A percentile compares a stretch with the other conserved stretches of the same genome.
These are phyloP conservation scores for Porcisia deanei DNA, from an alignment of 208 protist genomes.

Conservation along the genomic window DNA sequence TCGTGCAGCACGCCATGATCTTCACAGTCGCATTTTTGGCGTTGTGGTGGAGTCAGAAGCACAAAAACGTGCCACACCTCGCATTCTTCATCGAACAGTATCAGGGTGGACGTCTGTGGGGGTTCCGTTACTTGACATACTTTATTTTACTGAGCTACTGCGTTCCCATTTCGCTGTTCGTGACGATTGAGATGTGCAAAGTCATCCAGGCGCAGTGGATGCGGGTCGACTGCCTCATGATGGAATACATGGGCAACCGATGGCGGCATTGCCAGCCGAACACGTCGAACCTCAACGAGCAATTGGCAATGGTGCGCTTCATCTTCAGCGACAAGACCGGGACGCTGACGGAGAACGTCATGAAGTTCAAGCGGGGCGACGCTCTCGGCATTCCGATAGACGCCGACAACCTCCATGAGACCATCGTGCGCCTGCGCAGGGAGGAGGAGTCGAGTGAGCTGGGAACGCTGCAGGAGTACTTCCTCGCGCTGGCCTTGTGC, in stretches of 20 bases:
- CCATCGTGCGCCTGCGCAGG: slow-evolving; percentile 25
- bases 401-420: slow-evolving; percentile 42
- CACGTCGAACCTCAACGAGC: slow-evolving; percentile 93
- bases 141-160: slow-evolving; percentile 92
- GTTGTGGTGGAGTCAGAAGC: slow-evolving; percentile 49
- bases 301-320: slow-evolving; percentile 85
- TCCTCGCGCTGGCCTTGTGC: slow-evolving; percentile 79
- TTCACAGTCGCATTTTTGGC: slow-evolving; percentile 72
- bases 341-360: slow-evolving; percentile 93
- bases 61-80: slow-evolving; percentile 74
- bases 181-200: slow-evolving; percentile 92
- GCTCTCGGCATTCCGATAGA: slow-evolving; percentile 64
- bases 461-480: slow-evolving; percentile 65
- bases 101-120: slow-evolving; percentile 39
- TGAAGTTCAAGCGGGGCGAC: slow-evolving; percentile 84
- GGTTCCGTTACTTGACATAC: slow-evolving; percentile 85
- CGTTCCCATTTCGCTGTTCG: slow-evolving; percentile 93
- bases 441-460: slow-evolving; percentile 19
- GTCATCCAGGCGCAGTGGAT: slow-evolving; percentile 92
- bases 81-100: slow-evolving; percentile 59
- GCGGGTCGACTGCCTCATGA: slow-evolving; percentile 80
- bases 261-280: slow-evolving; percentile 79
- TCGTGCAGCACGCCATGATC: slow-evolving; percentile 75
- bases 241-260: slow-evolving; percentile 69
- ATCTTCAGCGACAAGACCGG: slow-evolving; percentile 94